phyloP scores from a whole-genome alignment of 1,284 basidiomycete genomes.

The Cryptococcus maquisensis region DNA sequence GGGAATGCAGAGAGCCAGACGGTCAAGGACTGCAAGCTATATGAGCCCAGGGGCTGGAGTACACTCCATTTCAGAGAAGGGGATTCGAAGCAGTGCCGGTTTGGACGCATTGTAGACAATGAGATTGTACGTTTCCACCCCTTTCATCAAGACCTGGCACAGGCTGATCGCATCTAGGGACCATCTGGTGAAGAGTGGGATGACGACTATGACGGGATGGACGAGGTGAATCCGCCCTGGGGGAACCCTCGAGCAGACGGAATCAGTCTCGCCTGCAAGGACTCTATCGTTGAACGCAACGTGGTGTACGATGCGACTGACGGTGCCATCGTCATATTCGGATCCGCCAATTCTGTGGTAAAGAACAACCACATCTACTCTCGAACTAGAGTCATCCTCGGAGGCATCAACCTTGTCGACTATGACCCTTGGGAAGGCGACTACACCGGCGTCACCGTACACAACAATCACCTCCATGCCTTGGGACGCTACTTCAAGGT shows the following conservation, averaged over 20 bases:
- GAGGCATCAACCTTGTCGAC: slow-evolving; percentile 50
- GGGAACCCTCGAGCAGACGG: slow-evolving; percentile 49
- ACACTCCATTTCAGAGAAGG: slow-evolving; percentile 50
- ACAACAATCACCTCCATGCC: slow-evolving; percentile 46
- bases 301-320: slow-evolving; percentile 50
- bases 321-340: slow-evolving; percentile 49
- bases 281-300: slow-evolving; percentile 46
- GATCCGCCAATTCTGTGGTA: slow-evolving; percentile 42
- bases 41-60: slow-evolving; percentile 50
- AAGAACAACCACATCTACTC: slow-evolving; percentile 44
- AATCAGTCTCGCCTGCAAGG: slow-evolving; percentile 49
- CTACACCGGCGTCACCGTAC: slow-evolving; percentile 42
- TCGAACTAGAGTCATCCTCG: slow-evolving; percentile 44
- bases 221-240: slow-evolving; percentile 34
- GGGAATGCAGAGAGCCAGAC: slow-evolving; percentile 46
- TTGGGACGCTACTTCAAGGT: slow-evolving; percentile 45
- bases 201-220: slow-evolving; percentile 46
- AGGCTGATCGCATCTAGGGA: slow-evolving; percentile 26
- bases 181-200: slow-evolving; percentile 51
- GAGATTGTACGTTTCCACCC: slow-evolving; percentile 38
- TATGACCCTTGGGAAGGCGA: slow-evolving; percentile 49
- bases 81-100: slow-evolving; percentile 42
- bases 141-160: neutral
- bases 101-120: slow-evolving; percentile 38
- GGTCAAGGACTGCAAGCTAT: slow-evolving; percentile 44